Percentiles rank a stretch among this genome's conserved stretches.
phyloP scores from a whole-genome alignment of 1,284 basidiomycete species.

The Rhodotorula glutinis region DNA sequence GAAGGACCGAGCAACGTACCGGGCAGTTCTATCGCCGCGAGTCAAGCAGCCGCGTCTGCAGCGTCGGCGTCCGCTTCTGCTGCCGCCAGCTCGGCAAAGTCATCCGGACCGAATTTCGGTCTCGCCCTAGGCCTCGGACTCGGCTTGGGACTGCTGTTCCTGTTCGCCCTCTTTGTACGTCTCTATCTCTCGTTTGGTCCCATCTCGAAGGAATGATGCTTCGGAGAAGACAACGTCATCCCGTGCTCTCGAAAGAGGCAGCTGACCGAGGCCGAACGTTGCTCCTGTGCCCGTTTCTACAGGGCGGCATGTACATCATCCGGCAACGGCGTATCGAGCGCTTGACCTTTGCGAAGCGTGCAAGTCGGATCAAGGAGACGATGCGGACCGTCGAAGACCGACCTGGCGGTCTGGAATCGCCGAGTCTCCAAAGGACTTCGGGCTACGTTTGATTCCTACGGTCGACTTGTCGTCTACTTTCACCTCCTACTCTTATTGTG shows the following conservation, averaged over 20 bases:
- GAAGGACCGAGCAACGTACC: constrained; percentile 13
- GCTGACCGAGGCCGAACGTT: background rate
- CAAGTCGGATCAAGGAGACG: background rate
- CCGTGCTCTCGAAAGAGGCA: too few relatives aligned
- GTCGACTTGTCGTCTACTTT: too few relatives aligned
- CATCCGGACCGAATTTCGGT: background rate
- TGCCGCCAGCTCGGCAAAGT: too few relatives aligned
- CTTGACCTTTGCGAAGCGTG: background rate
- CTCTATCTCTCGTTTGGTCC: too few relatives aligned
- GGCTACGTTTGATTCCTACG: too few relatives aligned
- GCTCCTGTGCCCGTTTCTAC: background rate
- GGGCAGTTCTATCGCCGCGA: constrained; percentile 17
- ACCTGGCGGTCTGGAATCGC: background rate
- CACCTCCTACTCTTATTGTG: too few relatives aligned
- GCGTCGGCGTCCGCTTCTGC: background rate
- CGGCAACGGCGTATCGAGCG: background rate
- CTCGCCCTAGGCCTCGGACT: constrained; percentile 18
- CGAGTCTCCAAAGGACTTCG: too few relatives aligned
- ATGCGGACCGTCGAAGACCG: constrained; percentile 4
- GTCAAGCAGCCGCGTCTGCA: background rate
- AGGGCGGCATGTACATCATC: background rate
- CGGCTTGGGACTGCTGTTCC: constrained; percentile 12
- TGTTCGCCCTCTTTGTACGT: background rate
- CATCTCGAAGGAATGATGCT: too few relatives aligned
- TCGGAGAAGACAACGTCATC: too few relatives aligned